Evolutionary conservation across 768 basidiomycete genomes (phyloP), one percentile per base, ranked within the genome.

Genomic region (Chalciporus pseudorubinellus): DNA sequence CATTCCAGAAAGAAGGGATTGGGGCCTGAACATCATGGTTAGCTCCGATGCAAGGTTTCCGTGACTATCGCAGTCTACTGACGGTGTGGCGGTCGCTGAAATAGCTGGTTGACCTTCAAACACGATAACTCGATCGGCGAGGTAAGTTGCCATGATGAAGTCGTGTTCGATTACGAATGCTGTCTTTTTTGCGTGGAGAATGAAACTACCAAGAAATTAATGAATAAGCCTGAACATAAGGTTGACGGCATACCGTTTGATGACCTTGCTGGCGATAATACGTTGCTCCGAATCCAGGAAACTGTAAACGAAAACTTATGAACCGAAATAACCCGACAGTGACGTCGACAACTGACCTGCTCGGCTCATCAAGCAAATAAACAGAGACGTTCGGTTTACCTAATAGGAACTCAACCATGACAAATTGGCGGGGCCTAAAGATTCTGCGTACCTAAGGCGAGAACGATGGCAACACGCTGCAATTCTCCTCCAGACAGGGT

Each of bases 81-180:
- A 95, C 91, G 87, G 91, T 21, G 90, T 89, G 18, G 97, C 97
- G 36, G 86, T 95, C 16, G 97, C 95, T 45, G 86, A 48, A 44
- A 94, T 71, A 38, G 94, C 95, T 6, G 97, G 95, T 61, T 83
- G 71, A 34, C 91, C 91, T 67, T 89, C 86, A 61, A 92, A 95
- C 12, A 95, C 92, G 53, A 95, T 93, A 62, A 97, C 93, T 41
- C 95, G 89, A 68, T 99, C 97, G 38, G 97, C 95, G 50, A 99
- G 89, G 71, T 99, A 98, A 2, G 95, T 98, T 4, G 95, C 95
- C 95, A 98, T 98, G 76, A 98, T 97, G 72, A 99, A 98, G 77
- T 98, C 95, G 84, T 99, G 97, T 80, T 99, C 97, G 65, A 99
- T 98, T 62, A 99, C 82, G 69, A 99, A 98, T 0, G 97, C 97